Percentiles rank a stretch among this genome's conserved stretches.
phyloP scores from a whole-genome alignment of 768 basidiomycete species.

The Kwoniella dejecticola region DNA sequence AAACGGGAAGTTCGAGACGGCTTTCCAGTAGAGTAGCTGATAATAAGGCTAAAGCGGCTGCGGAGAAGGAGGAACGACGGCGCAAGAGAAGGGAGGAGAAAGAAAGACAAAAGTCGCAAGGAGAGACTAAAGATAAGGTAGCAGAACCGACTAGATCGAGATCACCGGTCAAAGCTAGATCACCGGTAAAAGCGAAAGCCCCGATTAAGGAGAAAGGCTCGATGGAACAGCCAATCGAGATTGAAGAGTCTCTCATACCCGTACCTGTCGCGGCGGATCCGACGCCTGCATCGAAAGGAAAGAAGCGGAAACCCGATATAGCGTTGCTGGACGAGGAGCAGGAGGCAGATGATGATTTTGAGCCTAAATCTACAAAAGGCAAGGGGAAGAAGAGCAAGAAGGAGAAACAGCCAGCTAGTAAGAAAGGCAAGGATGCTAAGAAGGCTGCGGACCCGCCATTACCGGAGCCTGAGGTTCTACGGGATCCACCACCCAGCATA shows the following conservation, averaged over 20 bases:
- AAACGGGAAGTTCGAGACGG: slow-evolving; percentile 6
- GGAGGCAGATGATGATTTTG: slow-evolving; percentile 8
- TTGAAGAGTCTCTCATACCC: background rate
- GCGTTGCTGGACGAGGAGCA: background rate
- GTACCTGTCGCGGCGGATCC: background rate
- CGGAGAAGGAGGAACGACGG: slow-evolving; percentile 35
- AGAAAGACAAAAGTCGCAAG: slow-evolving; percentile 15
- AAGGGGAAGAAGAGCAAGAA: slow-evolving; percentile 21
- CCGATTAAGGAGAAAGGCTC: slow-evolving; percentile 3
- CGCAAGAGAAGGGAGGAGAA: slow-evolving; percentile 34
- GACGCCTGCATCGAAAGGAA: slow-evolving; percentile 1
- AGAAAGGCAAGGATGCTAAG: slow-evolving; percentile 15
- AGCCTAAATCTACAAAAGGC: slow-evolving; percentile 8
- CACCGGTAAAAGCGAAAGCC: background rate
- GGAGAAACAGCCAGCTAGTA: background rate
- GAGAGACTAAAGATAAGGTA: slow-evolving; percentile 7
- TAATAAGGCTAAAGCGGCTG: slow-evolving; percentile 24
- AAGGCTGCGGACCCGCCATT: slow-evolving; percentile 11
- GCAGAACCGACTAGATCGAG: background rate
- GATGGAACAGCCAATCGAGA: background rate
- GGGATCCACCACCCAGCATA: background rate
- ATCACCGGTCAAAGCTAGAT: slow-evolving; percentile 3
- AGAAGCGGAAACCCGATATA: slow-evolving; percentile 18
- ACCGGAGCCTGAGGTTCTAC: background rate
- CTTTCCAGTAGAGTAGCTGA: slow-evolving; percentile 27